Percentiles rank a stretch among this genome's conserved stretches.
phyloP scores from a whole-genome alignment of 2,329 filamentous ascomycete species.

The Talaromyces piceae region DNA sequence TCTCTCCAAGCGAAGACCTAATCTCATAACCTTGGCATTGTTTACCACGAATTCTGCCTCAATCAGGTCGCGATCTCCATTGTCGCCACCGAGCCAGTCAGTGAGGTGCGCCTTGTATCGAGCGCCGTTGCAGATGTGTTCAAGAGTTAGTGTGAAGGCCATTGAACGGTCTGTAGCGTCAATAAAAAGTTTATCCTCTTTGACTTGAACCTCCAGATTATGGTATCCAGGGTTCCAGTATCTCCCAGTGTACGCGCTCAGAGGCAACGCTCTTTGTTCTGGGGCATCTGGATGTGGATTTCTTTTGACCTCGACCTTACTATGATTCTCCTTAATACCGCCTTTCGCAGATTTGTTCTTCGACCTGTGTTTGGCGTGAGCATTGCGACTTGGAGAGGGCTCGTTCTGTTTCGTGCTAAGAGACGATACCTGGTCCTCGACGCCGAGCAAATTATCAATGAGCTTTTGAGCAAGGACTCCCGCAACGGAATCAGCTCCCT shows the following conservation, averaged over 20 bases:
- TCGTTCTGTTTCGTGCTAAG: not conserved
- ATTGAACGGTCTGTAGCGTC: slow-evolving; percentile 27
- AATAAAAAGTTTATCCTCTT: slow-evolving; percentile 21
- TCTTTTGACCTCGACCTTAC: not conserved
- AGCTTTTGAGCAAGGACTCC: not conserved
- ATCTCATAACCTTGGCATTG: not conserved
- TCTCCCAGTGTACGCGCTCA: slow-evolving; percentile 1
- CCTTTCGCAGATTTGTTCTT: not conserved
- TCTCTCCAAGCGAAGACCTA: slow-evolving; percentile 3
- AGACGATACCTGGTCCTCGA: not conserved
- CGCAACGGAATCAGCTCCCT: slow-evolving; percentile 2
- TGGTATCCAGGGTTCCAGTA: slow-evolving; percentile 17
- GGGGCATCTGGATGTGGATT: not conserved
- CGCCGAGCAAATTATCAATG: slow-evolving; percentile 4
- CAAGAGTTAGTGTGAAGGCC: slow-evolving; percentile 23
- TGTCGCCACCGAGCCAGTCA: not conserved
- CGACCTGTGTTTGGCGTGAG: not conserved
- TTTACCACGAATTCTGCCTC: slow-evolving; percentile 1
- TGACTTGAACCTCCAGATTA: slow-evolving; percentile 18
- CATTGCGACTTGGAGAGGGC: not conserved
- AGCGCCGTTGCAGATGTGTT: slow-evolving; percentile 21
- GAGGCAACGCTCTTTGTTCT: not conserved
- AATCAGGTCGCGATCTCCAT: not conserved
- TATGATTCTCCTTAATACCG: not conserved
- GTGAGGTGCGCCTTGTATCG: slow-evolving; percentile 20